Evolutionary conservation across 768 basidiomycete genomes (phyloP).

Genomic region (Baorangia bicolor): DNA sequence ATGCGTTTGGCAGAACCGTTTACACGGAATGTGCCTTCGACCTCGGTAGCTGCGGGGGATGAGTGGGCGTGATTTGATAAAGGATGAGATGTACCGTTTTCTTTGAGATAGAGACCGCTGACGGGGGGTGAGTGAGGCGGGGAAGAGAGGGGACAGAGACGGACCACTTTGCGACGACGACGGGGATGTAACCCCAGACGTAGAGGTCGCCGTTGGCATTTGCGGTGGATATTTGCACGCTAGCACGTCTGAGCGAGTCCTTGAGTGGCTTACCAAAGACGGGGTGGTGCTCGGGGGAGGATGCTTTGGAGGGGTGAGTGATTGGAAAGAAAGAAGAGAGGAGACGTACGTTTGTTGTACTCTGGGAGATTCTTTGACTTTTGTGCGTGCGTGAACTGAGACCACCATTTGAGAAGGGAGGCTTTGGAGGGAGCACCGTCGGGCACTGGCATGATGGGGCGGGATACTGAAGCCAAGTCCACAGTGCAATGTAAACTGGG

Average conservation of each 20-base stretch:
- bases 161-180: constrained; percentile 96
- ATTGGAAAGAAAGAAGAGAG: not conserved
- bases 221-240: constrained; percentile 91
- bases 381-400: constrained; percentile 67
- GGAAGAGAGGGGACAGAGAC: constrained; percentile 22
- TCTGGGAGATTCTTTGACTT: constrained; percentile 57
- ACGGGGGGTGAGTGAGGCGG: constrained; percentile 4
- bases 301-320: constrained; percentile 9
- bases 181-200: constrained; percentile 93
- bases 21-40: constrained; percentile 92
- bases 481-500: too few species aligned
- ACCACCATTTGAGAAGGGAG: constrained; percentile 80
- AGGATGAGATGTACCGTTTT: constrained; percentile 60
- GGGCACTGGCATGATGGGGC: too few species aligned
- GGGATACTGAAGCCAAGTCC: too few species aligned
- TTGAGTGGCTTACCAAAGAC: constrained; percentile 87
- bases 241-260: constrained; percentile 83
- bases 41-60: constrained; percentile 67
- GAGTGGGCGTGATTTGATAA: not conserved
- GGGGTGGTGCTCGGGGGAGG: constrained; percentile 40
- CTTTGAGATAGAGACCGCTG: constrained; percentile 92
- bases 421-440: constrained; percentile 46
- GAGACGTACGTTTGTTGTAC: constrained; percentile 39
- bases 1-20: constrained; percentile 95
- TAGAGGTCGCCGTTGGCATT: constrained; percentile 79